Conservation (phyloP, 148 eudicot genomes). For the Amaranthus cruentus region DNA sequence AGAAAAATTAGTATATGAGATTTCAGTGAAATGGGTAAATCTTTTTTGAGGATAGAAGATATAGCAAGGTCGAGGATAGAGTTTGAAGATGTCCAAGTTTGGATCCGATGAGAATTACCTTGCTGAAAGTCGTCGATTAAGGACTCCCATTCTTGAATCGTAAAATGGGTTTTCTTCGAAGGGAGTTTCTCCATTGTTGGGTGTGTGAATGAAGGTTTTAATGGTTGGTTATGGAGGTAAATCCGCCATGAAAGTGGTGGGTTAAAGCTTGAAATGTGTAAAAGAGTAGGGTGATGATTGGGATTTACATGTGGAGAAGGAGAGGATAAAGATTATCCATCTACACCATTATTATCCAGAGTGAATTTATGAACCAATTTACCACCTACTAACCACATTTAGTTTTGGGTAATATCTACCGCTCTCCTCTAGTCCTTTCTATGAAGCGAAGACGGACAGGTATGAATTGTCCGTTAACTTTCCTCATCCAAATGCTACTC, state of each 20-base stretch:
- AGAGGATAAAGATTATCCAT: not conserved
- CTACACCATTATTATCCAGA: too few species aligned
- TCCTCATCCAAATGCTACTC: too few species aligned
- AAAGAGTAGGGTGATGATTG: too few species aligned
- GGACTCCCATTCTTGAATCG: conserved; percentile 68
- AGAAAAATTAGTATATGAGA: conserved; percentile 60
- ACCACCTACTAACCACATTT: too few species aligned
- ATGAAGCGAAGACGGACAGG: too few species aligned
- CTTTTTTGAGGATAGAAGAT: conserved; percentile 55
- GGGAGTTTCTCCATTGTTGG: conserved; percentile 24
- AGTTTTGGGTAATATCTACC: too few species aligned
- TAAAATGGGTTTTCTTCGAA: conserved; percentile 35
- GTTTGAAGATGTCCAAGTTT: conserved; percentile 36
- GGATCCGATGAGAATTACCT: conserved; percentile 35
- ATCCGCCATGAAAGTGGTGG: conserved; percentile 20
- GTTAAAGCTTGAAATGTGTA: not conserved
- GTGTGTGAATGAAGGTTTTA: not conserved
- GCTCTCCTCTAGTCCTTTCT: too few species aligned
- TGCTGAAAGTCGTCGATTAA: conserved; percentile 78
- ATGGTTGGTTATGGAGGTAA: not conserved
- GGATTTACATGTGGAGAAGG: not conserved
- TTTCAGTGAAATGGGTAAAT: conserved; percentile 52
- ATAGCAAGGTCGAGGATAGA: conserved; percentile 59
- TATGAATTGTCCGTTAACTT: too few species aligned
- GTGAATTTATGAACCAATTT: too few species aligned